Percentiles rank a stretch among this genome's conserved stretches.
phyloP scores from a whole-genome alignment of 164 flowering plant species.

The Macadamia integrifolia region DNA sequence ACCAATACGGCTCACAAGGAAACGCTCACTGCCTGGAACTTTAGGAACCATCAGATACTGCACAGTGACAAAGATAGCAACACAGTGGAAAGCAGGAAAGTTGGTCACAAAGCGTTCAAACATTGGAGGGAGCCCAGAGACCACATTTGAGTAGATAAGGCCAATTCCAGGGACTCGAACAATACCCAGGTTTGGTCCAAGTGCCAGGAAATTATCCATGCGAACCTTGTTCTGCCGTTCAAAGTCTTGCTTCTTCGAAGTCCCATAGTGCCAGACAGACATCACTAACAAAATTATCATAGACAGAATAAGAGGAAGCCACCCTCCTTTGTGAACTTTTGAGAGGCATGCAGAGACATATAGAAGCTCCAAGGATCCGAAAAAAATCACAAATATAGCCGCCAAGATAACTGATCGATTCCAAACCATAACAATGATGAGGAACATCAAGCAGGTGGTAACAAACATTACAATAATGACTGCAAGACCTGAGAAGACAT shows the following conservation, averaged over 20 bases:
- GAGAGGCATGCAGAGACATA: slow-evolving; percentile 46
- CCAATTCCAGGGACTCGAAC: slow-evolving; percentile 45
- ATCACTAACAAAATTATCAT: slow-evolving; percentile 32
- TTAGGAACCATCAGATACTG: slow-evolving; percentile 35
- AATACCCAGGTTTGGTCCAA: slow-evolving; percentile 35
- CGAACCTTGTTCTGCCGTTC: slow-evolving; percentile 39
- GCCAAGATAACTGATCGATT: slow-evolving; percentile 29
- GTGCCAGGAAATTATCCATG: slow-evolving; percentile 30
- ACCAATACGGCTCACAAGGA: slow-evolving; percentile 36
- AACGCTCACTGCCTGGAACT: slow-evolving; percentile 29
- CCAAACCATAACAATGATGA: slow-evolving; percentile 50
- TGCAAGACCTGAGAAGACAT: slow-evolving; percentile 42
- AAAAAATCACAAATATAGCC: slow-evolving; percentile 32
- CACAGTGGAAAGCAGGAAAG: slow-evolving; percentile 53
- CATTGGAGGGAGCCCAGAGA: slow-evolving; percentile 45
- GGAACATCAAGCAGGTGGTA: slow-evolving; percentile 63
- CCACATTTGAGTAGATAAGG: slow-evolving; percentile 34
- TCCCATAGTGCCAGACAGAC: slow-evolving; percentile 59
- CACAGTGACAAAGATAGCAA: slow-evolving; percentile 36
- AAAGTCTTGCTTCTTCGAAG: slow-evolving; percentile 29
- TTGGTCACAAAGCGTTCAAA: slow-evolving; percentile 50
- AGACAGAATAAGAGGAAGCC: slow-evolving; percentile 45
- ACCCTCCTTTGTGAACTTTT: slow-evolving; percentile 51
- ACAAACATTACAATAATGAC: slow-evolving; percentile 54
- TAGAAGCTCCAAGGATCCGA: slow-evolving; percentile 53